phyloP scores from a whole-genome alignment of 148 eudicot genomes.

The Talinum fruticosum region DNA sequence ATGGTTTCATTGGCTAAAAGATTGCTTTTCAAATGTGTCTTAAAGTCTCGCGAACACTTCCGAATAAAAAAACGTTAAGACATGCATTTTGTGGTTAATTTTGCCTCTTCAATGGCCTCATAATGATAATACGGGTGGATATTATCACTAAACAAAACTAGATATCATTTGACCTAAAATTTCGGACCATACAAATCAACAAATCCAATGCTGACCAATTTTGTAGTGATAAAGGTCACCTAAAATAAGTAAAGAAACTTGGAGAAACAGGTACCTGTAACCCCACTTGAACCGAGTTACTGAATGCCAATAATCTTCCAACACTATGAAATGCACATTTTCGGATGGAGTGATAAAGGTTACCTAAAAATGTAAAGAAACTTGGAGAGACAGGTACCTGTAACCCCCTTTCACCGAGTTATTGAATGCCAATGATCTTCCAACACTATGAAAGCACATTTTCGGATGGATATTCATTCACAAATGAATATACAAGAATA shows the following conservation, averaged over 20 bases:
- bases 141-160: no score
- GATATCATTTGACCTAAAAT: neutral
- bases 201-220: neutral
- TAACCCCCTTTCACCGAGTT: neutral
- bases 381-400: neutral
- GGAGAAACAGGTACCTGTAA: neutral
- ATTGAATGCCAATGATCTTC: slow-evolving; percentile 8
- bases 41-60: no score
- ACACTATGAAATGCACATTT: slow-evolving; percentile 14
- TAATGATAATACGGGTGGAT: no score
- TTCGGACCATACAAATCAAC: neutral
- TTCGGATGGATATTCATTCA: slow-evolving; percentile 9
- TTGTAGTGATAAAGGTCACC: neutral
- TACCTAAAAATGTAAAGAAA: neutral
- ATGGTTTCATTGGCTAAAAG: no score
- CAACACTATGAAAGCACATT: slow-evolving; percentile 20
- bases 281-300: neutral
- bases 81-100: no score
- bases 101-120: no score
- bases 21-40: no score
- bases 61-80: no score
- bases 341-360: neutral
- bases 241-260: neutral
- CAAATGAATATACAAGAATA: slow-evolving; percentile 29
- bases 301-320: slow-evolving; percentile 12